Evolutionary conservation across 345 rosid genomes (phyloP).

Genomic region (Salix caprea): DNA sequence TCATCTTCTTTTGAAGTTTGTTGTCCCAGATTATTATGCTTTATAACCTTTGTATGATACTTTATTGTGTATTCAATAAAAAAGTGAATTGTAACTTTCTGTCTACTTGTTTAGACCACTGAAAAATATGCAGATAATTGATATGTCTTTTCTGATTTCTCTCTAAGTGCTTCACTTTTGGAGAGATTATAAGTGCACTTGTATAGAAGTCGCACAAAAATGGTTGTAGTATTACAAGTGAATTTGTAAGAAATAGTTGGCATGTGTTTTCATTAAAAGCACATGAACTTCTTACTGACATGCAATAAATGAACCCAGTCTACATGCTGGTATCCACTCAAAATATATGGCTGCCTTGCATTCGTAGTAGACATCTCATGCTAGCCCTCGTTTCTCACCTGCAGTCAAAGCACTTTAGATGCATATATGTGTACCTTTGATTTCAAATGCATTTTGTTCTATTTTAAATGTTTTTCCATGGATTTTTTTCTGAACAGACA

Average conservation of each 20-base stretch:
- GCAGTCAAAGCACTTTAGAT: not conserved
- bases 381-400: too few relatives aligned
- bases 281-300: not conserved
- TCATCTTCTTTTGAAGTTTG: not conserved
- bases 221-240: not conserved
- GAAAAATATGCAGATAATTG: not conserved
- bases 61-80: not conserved
- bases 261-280: not conserved
- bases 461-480: not conserved
- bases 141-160: not conserved
- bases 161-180: not conserved
- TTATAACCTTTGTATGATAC: not conserved
- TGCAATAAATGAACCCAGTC: not conserved
- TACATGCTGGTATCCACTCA: not conserved
- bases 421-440: not conserved
- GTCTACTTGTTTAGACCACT: not conserved
- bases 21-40: not conserved
- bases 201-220: not conserved
- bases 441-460: not conserved
- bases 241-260: not conserved
- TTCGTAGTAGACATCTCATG: too few relatives aligned
- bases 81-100: not conserved
- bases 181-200: not conserved
- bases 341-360: not conserved
- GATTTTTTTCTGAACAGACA: not conserved